A percentile compares a stretch with the other conserved stretches of the same genome.
Conservation (phyloP, 352 stramenopile species). For the Peronosclerospora sorghi region DNA sequence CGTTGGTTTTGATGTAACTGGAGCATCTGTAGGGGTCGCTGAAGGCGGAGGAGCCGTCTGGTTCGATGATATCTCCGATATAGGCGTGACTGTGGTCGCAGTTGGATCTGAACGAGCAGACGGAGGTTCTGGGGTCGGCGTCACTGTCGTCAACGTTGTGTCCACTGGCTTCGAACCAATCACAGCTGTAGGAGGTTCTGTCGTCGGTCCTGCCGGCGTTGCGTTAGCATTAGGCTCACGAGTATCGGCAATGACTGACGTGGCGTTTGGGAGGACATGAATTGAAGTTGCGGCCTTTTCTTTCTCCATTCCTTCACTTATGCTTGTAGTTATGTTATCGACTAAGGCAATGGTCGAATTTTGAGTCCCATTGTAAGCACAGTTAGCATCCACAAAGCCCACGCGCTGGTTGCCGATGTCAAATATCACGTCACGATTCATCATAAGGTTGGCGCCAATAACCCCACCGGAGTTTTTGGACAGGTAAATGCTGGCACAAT, state of each 20-base stretch:
- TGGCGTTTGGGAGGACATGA: conserved; percentile 3
- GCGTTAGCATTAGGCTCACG: conserved; percentile 2
- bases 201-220: conserved; percentile 2
- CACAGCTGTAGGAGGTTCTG: neutral
- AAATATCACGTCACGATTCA: conserved; percentile 74
- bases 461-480: conserved; percentile 59
- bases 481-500: conserved; percentile 55
- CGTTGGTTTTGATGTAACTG: too few relatives aligned
- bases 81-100: conserved; percentile 1
- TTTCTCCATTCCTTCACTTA: conserved; percentile 5
- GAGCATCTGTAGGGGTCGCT: too few relatives aligned
- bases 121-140: conserved; percentile 1
- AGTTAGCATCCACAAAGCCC: conserved; percentile 69
- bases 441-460: conserved; percentile 80
- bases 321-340: conserved; percentile 3
- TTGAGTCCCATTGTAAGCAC: conserved; percentile 12
- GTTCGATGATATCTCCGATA: conserved; percentile 4
- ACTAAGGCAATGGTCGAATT: conserved; percentile 8
- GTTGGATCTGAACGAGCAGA: conserved; percentile 1
- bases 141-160: conserved; percentile 4
- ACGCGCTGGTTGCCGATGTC: conserved; percentile 59
- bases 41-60: neutral
- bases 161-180: conserved; percentile 1
- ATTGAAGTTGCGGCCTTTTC: conserved; percentile 3
- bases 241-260: conserved; percentile 2